These are phyloP conservation scores for Martiniozyma abietophila DNA, from an alignment of 805 yeast species.

Conservation along the genomic window DNA sequence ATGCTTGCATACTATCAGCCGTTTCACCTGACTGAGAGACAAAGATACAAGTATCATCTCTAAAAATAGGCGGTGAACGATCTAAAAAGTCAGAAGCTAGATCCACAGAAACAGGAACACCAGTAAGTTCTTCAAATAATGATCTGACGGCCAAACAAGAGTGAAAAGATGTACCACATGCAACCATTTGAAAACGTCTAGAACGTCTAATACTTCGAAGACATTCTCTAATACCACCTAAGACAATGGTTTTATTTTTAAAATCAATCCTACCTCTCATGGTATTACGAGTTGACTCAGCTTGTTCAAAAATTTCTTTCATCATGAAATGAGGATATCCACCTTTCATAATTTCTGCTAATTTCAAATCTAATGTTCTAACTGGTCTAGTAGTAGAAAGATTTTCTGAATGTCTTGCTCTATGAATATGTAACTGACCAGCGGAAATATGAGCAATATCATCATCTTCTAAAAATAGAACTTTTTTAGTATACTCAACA, in stretches of 20 bases:
- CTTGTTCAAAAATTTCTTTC: slow-evolving; percentile 97
- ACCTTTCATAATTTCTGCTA: slow-evolving; percentile 98
- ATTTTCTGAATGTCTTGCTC: slow-evolving; percentile 81
- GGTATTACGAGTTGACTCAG: slow-evolving; percentile 95
- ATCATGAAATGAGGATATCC: slow-evolving; percentile 95
- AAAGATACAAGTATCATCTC: slow-evolving; percentile 95
- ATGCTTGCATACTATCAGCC: slow-evolving; percentile 92
- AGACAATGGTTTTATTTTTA: slow-evolving; percentile 59
- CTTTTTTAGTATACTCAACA: slow-evolving; percentile 94
- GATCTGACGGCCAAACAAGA: slow-evolving; percentile 97
- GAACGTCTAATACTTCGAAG: slow-evolving; percentile 87
- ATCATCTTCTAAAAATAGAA: slow-evolving; percentile 91
- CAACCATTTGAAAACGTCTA: slow-evolving; percentile 94
- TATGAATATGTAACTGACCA: slow-evolving; percentile 97
- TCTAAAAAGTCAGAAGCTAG: slow-evolving; percentile 93
- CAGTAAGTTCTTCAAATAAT: slow-evolving; percentile 91
- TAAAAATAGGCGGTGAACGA: slow-evolving; percentile 91
- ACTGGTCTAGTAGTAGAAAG: slow-evolving; percentile 93
- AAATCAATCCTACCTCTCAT: slow-evolving; percentile 99
- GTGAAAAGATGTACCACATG: slow-evolving; percentile 98
- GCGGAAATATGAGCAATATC: slow-evolving; percentile 97
- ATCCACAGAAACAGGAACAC: slow-evolving; percentile 87
- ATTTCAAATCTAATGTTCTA: slow-evolving; percentile 93
- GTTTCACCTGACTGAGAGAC: slow-evolving; percentile 99
- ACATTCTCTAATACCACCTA: slow-evolving; percentile 86